Conservation (phyloP, 768 basidiomycete species). For the Dioszegia crocea region DNA sequence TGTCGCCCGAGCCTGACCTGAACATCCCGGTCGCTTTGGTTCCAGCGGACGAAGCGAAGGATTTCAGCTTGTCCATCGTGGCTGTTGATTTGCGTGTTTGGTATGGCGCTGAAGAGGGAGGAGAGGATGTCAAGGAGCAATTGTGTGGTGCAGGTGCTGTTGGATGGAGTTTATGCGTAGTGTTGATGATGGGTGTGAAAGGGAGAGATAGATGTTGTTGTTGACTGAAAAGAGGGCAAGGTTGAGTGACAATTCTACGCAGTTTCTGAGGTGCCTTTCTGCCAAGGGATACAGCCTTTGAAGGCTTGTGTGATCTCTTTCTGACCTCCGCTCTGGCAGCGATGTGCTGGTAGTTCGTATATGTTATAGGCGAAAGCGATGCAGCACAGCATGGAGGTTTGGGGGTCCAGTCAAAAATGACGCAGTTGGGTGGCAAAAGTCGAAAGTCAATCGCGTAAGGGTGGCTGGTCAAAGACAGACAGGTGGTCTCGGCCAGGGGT, state of each 20-base stretch:
- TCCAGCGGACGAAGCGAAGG: slow-evolving; percentile 8
- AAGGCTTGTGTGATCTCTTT: too few relatives aligned
- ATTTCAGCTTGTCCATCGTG: slow-evolving; percentile 20
- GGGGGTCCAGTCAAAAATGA: neutral
- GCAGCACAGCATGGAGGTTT: neutral
- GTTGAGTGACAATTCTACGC: slow-evolving; percentile 4
- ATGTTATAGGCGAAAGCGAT: neutral
- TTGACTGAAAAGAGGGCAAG: neutral
- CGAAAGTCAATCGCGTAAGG: slow-evolving; percentile 1
- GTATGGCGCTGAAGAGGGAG: neutral
- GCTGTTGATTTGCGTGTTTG: neutral
- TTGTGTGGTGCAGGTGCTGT: neutral
- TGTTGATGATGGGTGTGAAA: neutral
- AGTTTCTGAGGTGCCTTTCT: neutral
- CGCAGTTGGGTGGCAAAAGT: slow-evolving; percentile 6
- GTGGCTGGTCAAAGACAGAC: slow-evolving; percentile 3
- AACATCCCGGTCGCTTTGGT: slow-evolving; percentile 36
- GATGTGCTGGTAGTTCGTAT: too few relatives aligned
- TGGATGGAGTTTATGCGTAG: too few relatives aligned
- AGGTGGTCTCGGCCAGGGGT: neutral
- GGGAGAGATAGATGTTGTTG: neutral
- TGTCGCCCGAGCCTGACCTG: slow-evolving; percentile 22
- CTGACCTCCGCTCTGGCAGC: too few relatives aligned
- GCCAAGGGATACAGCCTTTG: neutral
- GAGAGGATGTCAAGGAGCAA: neutral